These are phyloP conservation scores for Garcia nutans DNA, from an alignment of 345 rosid genomes.

Conservation along the genomic window DNA sequence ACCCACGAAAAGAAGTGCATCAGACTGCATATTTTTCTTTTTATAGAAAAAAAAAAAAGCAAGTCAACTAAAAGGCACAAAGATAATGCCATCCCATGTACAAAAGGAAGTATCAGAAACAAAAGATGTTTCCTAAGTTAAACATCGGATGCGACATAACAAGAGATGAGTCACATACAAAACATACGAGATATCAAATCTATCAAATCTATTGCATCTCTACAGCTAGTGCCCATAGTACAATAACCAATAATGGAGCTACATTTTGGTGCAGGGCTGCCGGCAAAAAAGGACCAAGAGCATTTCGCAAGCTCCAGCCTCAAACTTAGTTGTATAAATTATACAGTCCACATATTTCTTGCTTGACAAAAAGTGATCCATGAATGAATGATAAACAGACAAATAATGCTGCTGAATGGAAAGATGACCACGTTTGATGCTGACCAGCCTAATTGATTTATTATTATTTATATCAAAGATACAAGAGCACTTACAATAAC, in stretches of 20 bases:
- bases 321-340: background rate
- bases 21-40: background rate
- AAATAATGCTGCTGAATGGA: background rate
- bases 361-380: constrained; percentile 4
- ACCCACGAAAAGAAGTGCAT: background rate
- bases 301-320: background rate
- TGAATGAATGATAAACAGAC: background rate
- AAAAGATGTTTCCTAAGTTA: background rate
- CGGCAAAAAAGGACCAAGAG: background rate
- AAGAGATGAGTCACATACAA: background rate
- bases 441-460: background rate
- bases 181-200: background rate
- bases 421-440: background rate
- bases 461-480: constrained; percentile 6
- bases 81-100: background rate
- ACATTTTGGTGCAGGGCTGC: too few relatives aligned
- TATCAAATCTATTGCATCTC: background rate
- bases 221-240: background rate
- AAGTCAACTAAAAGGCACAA: background rate
- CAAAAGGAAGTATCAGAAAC: background rate
- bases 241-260: background rate
- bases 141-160: background rate
- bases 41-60: background rate
- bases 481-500: constrained; percentile 60
- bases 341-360: constrained; percentile 1